Evolutionary conservation across 2,329 filamentous ascomycete genomes (phyloP).

Genomic region (Xylariaceae sp.): DNA sequence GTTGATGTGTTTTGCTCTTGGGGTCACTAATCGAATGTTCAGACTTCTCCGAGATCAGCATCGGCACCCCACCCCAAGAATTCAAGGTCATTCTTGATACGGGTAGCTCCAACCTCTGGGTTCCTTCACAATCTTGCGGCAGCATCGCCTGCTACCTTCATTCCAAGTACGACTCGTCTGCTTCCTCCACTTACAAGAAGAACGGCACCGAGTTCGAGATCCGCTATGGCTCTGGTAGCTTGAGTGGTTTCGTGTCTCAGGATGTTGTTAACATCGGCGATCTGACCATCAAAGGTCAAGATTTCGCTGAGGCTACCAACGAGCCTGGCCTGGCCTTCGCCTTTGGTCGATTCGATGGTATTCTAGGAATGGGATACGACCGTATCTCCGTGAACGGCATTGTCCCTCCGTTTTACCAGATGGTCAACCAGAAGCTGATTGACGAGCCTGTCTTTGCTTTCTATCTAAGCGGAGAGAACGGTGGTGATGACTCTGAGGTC

Average conservation of each 20-base stretch:
- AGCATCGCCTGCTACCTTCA: conserved; percentile 99
- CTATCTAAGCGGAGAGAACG: conserved; percentile 81
- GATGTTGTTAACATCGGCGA: conserved; percentile 89
- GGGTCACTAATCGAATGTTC: conserved; percentile 6
- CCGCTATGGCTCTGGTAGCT: conserved; percentile 90
- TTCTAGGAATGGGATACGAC: conserved; percentile 92
- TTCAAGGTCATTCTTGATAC: conserved; percentile 99
- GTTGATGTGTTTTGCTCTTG: neutral
- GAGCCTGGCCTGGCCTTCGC: conserved; percentile 97
- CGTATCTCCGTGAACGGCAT: conserved; percentile 97
- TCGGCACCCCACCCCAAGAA: conserved; percentile 88
- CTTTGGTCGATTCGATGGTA: conserved; percentile 96
- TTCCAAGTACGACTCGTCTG: conserved; percentile 90
- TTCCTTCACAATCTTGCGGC: conserved; percentile 85
- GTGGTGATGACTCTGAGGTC: conserved; percentile 78
- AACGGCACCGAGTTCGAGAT: conserved; percentile 95
- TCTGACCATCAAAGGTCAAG: conserved; percentile 83
- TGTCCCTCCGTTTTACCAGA: conserved; percentile 93
- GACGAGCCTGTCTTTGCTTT: conserved; percentile 96
- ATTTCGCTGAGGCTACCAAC: conserved; percentile 94
- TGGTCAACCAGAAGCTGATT: conserved; percentile 86
- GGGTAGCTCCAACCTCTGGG: conserved; percentile 98
- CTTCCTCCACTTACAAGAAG: conserved; percentile 89
- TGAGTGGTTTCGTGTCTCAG: conserved; percentile 92
- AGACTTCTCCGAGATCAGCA: conserved; percentile 97